Evolutionary conservation across 106 monocot genomes (phyloP).

Genomic region (Dendrobium officinale): DNA sequence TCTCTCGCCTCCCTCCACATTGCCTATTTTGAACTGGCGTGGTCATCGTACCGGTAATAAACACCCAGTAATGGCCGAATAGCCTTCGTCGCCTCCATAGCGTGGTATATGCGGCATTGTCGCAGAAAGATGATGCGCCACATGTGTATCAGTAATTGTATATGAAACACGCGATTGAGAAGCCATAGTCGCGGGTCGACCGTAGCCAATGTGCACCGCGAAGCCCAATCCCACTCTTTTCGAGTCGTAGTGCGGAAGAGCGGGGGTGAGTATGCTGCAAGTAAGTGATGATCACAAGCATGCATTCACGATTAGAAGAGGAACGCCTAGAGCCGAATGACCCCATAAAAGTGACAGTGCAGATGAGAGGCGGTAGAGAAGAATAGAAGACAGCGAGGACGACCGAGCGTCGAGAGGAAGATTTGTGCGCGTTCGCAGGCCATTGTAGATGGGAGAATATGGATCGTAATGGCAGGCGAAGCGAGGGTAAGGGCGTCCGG

Average conservation of each 20-base stretch:
- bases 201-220: constrained; percentile 47
- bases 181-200: constrained; percentile 40
- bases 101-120: constrained; percentile 58
- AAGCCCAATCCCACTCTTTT: constrained; percentile 67
- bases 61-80: constrained; percentile 28
- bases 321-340: constrained; percentile 35
- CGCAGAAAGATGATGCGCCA: constrained; percentile 46
- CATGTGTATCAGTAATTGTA: constrained; percentile 49
- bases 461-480: constrained; percentile 71
- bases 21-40: constrained; percentile 28
- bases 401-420: constrained; percentile 24
- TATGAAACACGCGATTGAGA: constrained; percentile 41
- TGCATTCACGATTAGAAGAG: constrained; percentile 33
- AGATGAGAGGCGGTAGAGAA: constrained; percentile 20
- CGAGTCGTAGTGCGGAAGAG: constrained; percentile 51
- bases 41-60: constrained; percentile 20
- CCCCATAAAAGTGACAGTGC: constrained; percentile 15
- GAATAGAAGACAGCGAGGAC: constrained; percentile 13
- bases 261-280: constrained; percentile 59
- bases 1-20: constrained; percentile 29
- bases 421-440: constrained; percentile 33
- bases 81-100: constrained; percentile 49
- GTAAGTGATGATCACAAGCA: constrained; percentile 49
- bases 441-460: constrained; percentile 50
- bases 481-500: constrained; percentile 51